Conservation (phyloP, 2,329 filamentous ascomycete genomes). For the Fusarium goolgardi region DNA sequence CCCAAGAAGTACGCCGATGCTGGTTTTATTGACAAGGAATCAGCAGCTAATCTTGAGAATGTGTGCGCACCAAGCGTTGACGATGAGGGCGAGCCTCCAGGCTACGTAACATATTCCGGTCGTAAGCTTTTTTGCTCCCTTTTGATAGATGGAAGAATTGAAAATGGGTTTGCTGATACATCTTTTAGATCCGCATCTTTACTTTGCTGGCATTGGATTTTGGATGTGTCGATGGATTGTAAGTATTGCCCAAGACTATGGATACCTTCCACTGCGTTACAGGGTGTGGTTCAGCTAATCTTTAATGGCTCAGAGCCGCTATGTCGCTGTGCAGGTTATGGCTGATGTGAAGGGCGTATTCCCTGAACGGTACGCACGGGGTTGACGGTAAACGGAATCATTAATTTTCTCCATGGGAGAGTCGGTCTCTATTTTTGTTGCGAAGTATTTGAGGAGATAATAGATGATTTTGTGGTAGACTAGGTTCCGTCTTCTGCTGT, state of each 20-base stretch:
- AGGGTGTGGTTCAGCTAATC: background rate
- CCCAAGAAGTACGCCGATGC: background rate
- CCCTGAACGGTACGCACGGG: background rate
- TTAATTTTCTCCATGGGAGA: too few relatives aligned
- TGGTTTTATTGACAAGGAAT: background rate
- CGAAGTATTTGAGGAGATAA: too few relatives aligned
- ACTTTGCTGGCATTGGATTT: conserved; percentile 1
- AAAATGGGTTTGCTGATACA: background rate
- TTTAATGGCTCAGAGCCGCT: background rate
- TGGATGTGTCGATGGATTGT: conserved; percentile 5
- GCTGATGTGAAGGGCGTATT: background rate
- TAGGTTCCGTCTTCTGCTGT: background rate
- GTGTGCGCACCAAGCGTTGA: background rate
- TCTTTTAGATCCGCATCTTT: background rate
- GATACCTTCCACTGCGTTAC: background rate
- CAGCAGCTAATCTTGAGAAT: background rate
- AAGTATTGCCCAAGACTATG: background rate
- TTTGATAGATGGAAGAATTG: too few relatives aligned
- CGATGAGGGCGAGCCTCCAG: background rate
- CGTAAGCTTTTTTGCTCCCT: background rate
- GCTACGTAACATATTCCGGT: background rate
- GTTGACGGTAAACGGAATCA: background rate
- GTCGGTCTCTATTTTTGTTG: too few relatives aligned
- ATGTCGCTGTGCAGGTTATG: background rate
- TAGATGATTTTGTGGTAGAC: background rate